These are phyloP conservation scores for Podospora australis DNA, from an alignment of 495 filamentous ascomycete genomes.

Conservation along the genomic window DNA sequence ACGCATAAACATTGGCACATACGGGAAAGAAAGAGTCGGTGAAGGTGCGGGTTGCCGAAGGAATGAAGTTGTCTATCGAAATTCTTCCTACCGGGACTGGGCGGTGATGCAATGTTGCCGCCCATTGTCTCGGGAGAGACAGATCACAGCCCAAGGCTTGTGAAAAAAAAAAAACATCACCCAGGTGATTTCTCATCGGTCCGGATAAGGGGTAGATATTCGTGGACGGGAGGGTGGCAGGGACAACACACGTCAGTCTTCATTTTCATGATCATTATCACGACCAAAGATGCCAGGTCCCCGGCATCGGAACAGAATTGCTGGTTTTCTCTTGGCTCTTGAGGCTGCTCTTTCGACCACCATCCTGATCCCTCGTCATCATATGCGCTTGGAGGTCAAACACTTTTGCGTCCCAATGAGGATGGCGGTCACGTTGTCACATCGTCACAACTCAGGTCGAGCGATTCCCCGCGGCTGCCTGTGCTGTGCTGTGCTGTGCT, in stretches of 20 bases:
- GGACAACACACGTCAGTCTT: too few relatives aligned
- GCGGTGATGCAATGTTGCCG: background rate
- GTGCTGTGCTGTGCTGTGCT: too few relatives aligned
- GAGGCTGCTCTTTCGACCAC: too few relatives aligned
- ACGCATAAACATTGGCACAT: background rate
- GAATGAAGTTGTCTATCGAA: background rate
- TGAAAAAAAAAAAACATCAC: too few relatives aligned
- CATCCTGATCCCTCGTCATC: too few relatives aligned
- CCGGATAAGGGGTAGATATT: too few relatives aligned
- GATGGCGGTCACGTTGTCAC: background rate
- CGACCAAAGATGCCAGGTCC: background rate
- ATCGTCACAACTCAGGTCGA: background rate
- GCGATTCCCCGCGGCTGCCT: too few relatives aligned
- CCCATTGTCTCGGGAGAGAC: background rate
- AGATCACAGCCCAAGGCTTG: too few relatives aligned
- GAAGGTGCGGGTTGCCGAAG: background rate
- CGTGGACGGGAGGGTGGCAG: too few relatives aligned
- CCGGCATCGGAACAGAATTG: background rate
- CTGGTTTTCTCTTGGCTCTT: too few relatives aligned
- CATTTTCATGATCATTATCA: background rate
- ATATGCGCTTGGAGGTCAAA: background rate
- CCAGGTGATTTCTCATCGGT: too few relatives aligned
- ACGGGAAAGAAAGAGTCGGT: too few relatives aligned
- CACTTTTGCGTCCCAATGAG: background rate
- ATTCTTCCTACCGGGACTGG: background rate